These are phyloP conservation scores for Dioscorea alata DNA, from an alignment of 106 monocot species.

Conservation along the genomic window DNA sequence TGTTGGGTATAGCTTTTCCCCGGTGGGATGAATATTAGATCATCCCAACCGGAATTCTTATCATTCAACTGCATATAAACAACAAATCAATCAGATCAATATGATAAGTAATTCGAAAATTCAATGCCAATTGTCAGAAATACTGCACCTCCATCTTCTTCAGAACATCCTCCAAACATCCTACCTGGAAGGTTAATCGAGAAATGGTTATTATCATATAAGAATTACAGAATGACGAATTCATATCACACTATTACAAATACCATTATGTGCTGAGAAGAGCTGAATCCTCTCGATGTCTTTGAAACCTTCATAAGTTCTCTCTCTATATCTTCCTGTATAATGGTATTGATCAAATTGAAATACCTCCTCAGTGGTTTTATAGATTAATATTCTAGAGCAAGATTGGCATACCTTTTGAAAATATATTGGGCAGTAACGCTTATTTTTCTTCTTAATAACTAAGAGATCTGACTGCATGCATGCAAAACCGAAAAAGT, in stretches of 20 bases:
- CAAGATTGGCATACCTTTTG: slow-evolving; percentile 53
- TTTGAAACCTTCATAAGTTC: slow-evolving; percentile 68
- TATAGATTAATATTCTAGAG: no score
- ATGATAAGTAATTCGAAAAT: not conserved
- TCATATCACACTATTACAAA: not conserved
- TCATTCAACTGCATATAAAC: slow-evolving; percentile 67
- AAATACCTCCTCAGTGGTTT: not conserved
- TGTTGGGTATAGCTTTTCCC: slow-evolving; percentile 81
- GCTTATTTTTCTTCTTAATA: slow-evolving; percentile 83
- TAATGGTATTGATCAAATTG: not conserved
- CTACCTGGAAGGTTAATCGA: slow-evolving; percentile 44
- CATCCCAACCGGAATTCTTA: slow-evolving; percentile 94
- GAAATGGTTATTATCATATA: no score
- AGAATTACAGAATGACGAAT: no score
- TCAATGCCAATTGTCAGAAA: not conserved
- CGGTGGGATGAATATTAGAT: slow-evolving; percentile 92
- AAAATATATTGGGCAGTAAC: slow-evolving; percentile 93
- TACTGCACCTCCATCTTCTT: slow-evolving; percentile 91
- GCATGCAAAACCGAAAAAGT: slow-evolving; percentile 2
- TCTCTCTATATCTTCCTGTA: slow-evolving; percentile 92
- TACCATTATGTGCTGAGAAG: slow-evolving; percentile 85
- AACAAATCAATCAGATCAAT: not conserved
- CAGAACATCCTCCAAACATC: slow-evolving; percentile 92
- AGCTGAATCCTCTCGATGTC: slow-evolving; percentile 40
- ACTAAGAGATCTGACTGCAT: slow-evolving; percentile 94